A percentile compares a stretch with the other conserved stretches of the same genome.
Evolutionary conservation across 352 stramenopile species (phyloP).

Genomic region (Thraustotheca clavata): DNA sequence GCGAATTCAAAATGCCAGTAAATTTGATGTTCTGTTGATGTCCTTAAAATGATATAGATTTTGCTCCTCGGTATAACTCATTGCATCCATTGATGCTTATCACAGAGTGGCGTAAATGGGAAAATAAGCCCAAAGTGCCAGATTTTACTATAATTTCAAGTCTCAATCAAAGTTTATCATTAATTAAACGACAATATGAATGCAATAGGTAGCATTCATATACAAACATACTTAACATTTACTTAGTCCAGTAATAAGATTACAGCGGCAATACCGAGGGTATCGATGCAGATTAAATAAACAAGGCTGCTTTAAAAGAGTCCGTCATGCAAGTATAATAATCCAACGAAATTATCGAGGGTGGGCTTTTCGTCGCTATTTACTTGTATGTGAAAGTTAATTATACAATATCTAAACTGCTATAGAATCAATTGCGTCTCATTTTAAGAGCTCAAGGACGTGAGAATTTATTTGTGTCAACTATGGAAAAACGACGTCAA

Average conservation of each 20-base stretch:
- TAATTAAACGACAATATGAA: neutral
- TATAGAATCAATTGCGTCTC: neutral
- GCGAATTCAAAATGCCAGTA: constrained; percentile 9
- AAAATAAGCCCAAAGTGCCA: neutral
- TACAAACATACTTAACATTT: neutral
- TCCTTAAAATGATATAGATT: constrained; percentile 1
- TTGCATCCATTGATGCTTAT: neutral
- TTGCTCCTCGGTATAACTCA: constrained; percentile 5
- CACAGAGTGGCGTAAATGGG: neutral
- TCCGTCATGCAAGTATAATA: neutral
- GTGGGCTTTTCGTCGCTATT: neutral
- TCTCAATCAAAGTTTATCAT: neutral
- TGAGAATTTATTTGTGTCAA: neutral
- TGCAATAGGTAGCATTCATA: neutral
- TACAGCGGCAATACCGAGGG: constrained; percentile 9
- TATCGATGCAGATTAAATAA: neutral
- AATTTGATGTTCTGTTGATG: neutral
- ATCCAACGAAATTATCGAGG: constrained; percentile 14
- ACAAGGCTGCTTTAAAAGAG: neutral
- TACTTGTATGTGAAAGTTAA: neutral
- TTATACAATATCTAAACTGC: neutral
- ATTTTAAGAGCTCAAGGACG: neutral
- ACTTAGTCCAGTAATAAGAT: neutral
- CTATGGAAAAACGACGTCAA: neutral
- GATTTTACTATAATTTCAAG: neutral